Percentiles rank a stretch among this genome's conserved stretches.
Evolutionary conservation across 345 rosid species (phyloP).

Genomic region (Nasturtium officinale): DNA sequence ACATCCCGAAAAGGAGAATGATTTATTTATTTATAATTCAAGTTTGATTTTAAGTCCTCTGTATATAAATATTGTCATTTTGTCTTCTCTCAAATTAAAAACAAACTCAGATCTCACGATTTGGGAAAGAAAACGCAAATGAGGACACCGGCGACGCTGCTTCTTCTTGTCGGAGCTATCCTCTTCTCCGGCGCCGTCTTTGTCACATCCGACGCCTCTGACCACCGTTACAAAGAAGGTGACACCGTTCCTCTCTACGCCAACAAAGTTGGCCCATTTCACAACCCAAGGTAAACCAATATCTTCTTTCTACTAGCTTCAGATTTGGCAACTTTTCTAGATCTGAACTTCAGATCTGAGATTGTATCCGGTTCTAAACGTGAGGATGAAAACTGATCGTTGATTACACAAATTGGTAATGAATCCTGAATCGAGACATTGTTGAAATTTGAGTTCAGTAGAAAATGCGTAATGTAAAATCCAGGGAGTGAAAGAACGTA

Average conservation of each 20-base stretch:
- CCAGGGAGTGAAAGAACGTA: background rate
- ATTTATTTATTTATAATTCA: too few relatives aligned
- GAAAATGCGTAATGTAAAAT: background rate
- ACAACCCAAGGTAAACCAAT: conserved; percentile 65
- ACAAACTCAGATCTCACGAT: conserved; percentile 39
- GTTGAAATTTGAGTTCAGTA: background rate
- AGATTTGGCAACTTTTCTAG: background rate
- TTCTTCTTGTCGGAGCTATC: conserved; percentile 49
- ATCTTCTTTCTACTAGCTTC: background rate
- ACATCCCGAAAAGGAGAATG: too few relatives aligned
- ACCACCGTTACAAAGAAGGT: conserved; percentile 70
- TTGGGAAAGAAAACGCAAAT: conserved; percentile 20
- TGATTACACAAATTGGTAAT: background rate
- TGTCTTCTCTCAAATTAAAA: background rate
- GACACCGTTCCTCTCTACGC: conserved; percentile 77
- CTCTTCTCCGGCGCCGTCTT: conserved; percentile 36
- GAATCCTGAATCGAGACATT: conserved; percentile 8
- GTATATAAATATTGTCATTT: conserved; percentile 34
- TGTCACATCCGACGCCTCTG: conserved; percentile 67
- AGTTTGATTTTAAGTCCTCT: conserved; percentile 2
- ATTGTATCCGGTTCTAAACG: background rate
- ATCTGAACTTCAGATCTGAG: conserved; percentile 29
- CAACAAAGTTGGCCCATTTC: conserved; percentile 85
- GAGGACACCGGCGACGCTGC: conserved; percentile 40
- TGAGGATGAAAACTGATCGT: background rate